Conservation (phyloP, 352 stramenopile species). For the Pythium scleroteichum region DNA sequence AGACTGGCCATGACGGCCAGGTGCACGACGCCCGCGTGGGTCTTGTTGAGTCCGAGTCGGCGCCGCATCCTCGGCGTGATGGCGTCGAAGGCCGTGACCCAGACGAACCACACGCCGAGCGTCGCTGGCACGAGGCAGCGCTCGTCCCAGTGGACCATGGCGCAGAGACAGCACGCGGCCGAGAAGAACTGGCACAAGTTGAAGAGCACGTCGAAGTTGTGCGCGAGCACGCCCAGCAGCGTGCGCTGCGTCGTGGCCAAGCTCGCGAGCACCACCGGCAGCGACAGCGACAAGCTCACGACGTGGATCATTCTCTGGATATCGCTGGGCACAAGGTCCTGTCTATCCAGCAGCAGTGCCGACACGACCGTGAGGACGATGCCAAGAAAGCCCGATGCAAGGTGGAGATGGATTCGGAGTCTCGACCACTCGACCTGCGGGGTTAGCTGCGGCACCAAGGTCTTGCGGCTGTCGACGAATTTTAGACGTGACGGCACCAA, state of each 20-base stretch:
- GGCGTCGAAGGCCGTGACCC: constrained; percentile 9
- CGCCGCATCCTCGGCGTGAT: constrained; percentile 7
- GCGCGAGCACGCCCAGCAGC: constrained; percentile 3
- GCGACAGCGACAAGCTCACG: not conserved
- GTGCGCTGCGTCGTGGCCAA: constrained; percentile 3
- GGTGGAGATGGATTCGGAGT: not conserved
- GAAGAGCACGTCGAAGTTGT: constrained; percentile 18
- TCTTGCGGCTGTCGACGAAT: constrained; percentile 8
- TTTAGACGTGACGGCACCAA: constrained; percentile 5
- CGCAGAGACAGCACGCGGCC: not conserved
- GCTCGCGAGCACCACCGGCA: not conserved
- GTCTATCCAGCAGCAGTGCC: not conserved
- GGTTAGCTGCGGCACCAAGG: constrained; percentile 1
- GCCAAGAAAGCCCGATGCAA: not conserved
- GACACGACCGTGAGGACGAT: constrained; percentile 6
- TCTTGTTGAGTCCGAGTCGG: constrained; percentile 1
- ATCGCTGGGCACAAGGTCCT: not conserved
- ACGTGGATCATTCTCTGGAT: constrained; percentile 1
- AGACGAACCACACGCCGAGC: constrained; percentile 6
- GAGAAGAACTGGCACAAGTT: not conserved
- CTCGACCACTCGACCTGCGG: not conserved
- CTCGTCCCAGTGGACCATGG: constrained; percentile 15
- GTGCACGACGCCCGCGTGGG: constrained; percentile 3
- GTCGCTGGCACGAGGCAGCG: constrained; percentile 4
- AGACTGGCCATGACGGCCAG: not conserved